Evolutionary conservation across 2,329 filamentous ascomycete species (phyloP), one percentile per base, ranked within the genome.

Genomic region (Clarireedia paspali): DNA sequence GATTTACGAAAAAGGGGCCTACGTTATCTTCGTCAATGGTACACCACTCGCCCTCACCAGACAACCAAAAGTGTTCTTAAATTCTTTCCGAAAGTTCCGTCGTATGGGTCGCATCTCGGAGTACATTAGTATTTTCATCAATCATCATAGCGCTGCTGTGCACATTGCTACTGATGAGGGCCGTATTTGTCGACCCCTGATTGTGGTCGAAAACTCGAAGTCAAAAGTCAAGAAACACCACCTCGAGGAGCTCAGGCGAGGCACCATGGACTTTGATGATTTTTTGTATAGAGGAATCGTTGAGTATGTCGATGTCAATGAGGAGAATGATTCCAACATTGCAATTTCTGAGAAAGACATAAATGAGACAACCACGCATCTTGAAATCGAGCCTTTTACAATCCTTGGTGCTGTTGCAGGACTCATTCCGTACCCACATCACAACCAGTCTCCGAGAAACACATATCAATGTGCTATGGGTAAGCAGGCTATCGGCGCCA

Each of bases 381-480:
- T 97, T 58, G 94, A 99, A 72, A 97, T 99, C 60, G 94, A 99
- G 70, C 95, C 95, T 0, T 99, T 99, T 69, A 99, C 94, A 1
- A 87, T 99, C 50, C 81, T 99, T 14, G 94, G 94, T 26, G 94
- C 94, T 47, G 94, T 99, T 26, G 94, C 94, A 40, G 94, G 94
- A 45, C 78, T 99, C 39, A 99, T 99, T 70, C 94, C 94, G 4
- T 99, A 97, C 68, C 94, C 94, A 7, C 94, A 99, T 71, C 94
- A 99, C 77, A 99, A 99, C 72, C 94, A 99, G 71, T 99, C 95
- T 15, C 94, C 94, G 9, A 82, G 94, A 79, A 99, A 99, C 70
- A 99, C 94, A 0, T 99, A 99, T 68, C 92, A 97, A 78, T 96
- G 92, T 74, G 94, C 94, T 74, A 99, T 99, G 94, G 94, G 94